A percentile compares a stretch with the other conserved stretches of the same genome.
These are phyloP conservation scores for Glaciozyma martinii DNA, from an alignment of 768 basidiomycete species.

Conservation along the genomic window DNA sequence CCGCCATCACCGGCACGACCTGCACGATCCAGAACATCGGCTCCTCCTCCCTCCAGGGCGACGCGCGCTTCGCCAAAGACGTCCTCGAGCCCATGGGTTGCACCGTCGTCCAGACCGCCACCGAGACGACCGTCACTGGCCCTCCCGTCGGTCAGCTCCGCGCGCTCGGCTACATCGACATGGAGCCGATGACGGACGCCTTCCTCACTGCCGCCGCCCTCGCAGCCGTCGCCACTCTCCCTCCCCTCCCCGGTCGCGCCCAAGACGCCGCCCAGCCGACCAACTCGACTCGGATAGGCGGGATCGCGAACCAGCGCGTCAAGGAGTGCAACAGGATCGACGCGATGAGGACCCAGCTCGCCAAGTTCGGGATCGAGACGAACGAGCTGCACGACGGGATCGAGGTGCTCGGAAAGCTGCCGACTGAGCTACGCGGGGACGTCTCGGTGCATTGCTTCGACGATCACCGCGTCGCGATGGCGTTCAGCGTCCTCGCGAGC, in stretches of 20 bases:
- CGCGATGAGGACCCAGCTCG: constrained; percentile 93
- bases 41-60: constrained; percentile 83
- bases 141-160: constrained; percentile 72
- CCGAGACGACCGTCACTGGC: constrained; percentile 83
- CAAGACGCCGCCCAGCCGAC: constrained; percentile 23
- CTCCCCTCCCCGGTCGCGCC: constrained; percentile 40
- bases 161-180: constrained; percentile 79
- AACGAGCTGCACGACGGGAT: constrained; percentile 88
- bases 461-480: constrained; percentile 98
- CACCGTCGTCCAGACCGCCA: constrained; percentile 71
- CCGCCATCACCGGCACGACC: constrained; percentile 91
- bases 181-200: constrained; percentile 99
- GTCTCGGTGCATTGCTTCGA: constrained; percentile 90
- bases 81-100: constrained; percentile 95
- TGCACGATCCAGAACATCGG: constrained; percentile 93
- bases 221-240: constrained; percentile 62
- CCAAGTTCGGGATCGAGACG: constrained; percentile 89
- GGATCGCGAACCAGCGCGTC: constrained; percentile 95
- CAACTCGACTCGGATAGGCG: constrained; percentile 68
- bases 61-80: constrained; percentile 86
- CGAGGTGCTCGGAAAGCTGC: constrained; percentile 70
- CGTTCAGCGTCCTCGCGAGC: constrained; percentile 78
- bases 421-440: constrained; percentile 55
- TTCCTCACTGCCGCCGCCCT: constrained; percentile 91
- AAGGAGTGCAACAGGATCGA: constrained; percentile 96